Evolutionary conservation across 345 rosid genomes (phyloP).

Genomic region (Diplotaxis tenuifolia): DNA sequence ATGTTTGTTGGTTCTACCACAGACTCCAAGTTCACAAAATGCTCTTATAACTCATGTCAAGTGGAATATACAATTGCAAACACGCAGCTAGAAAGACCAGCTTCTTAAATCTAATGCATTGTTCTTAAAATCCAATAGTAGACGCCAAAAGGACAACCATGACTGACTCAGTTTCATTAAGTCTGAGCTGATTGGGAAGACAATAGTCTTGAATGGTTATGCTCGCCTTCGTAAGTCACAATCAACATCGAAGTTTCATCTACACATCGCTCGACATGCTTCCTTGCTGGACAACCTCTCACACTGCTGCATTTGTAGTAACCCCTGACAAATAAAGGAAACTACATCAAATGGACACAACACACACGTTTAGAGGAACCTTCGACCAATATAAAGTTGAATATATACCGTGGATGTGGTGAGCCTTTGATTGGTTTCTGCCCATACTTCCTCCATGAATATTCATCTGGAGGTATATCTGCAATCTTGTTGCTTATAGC

Average conservation of each 20-base stretch:
- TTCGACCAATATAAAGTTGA: neutral
- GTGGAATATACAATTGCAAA: conserved; percentile 35
- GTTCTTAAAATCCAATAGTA: conserved; percentile 18
- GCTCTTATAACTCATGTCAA: conserved; percentile 17
- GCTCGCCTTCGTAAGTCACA: conserved; percentile 81
- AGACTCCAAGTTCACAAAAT: conserved; percentile 15
- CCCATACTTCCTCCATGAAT: conserved; percentile 84
- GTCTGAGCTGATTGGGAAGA: conserved; percentile 56
- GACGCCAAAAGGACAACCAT: neutral
- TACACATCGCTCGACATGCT: conserved; percentile 78
- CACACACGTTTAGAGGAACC: neutral
- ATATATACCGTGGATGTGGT: conserved; percentile 70
- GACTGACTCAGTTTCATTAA: conserved; percentile 28
- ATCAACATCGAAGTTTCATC: conserved; percentile 77
- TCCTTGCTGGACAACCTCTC: conserved; percentile 85
- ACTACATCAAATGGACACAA: neutral
- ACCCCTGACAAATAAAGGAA: conserved; percentile 50
- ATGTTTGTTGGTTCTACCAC: neutral
- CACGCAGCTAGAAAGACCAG: conserved; percentile 16
- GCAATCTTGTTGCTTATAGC: conserved; percentile 84
- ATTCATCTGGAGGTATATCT: conserved; percentile 84
- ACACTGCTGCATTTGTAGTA: conserved; percentile 80
- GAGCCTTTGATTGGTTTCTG: conserved; percentile 86
- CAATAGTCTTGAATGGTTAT: conserved; percentile 60
- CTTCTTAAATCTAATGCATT: conserved; percentile 1